These are phyloP conservation scores for Agrostemma githago DNA, from an alignment of 148 eudicot genomes.

Conservation along the genomic window DNA sequence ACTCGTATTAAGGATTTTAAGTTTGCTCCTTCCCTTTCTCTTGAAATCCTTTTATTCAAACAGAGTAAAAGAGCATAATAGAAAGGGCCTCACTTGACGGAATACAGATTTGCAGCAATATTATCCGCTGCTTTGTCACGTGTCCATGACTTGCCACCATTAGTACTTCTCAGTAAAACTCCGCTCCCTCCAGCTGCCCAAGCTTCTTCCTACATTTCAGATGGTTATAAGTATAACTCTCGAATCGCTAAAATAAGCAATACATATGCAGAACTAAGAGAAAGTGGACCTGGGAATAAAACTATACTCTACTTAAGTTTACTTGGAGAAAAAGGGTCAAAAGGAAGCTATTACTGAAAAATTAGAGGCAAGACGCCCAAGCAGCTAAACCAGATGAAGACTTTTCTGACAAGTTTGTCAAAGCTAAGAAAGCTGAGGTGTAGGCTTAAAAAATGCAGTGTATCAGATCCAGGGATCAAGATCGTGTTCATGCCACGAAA, in stretches of 20 bases:
- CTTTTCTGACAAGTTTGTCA: not conserved
- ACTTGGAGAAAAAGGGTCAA: not conserved
- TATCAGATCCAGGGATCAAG: too few relatives aligned
- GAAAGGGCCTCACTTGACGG: constrained; percentile 71
- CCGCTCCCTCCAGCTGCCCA: constrained; percentile 99
- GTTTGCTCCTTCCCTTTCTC: too few relatives aligned
- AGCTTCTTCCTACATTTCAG: constrained; percentile 69
- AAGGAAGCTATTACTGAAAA: not conserved
- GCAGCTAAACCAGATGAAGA: not conserved
- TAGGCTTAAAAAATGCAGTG: not conserved
- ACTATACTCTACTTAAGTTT: not conserved
- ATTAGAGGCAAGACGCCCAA: not conserved
- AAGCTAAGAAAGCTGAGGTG: not conserved
- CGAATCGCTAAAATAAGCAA: not conserved
- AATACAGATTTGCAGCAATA: constrained; percentile 95
- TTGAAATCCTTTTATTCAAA: too few relatives aligned
- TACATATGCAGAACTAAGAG: not conserved
- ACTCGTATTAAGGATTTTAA: too few relatives aligned
- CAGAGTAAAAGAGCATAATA: not conserved
- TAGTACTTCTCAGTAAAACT: constrained; percentile 74
- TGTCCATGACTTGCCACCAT: constrained; percentile 91
- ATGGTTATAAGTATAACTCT: constrained; percentile 3
- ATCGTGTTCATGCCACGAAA: not conserved
- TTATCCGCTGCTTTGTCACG: constrained; percentile 99
- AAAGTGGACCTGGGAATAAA: not conserved